phyloP scores from a whole-genome alignment of 495 filamentous ascomycete genomes.

The Podospora bellae-mahoneyi region DNA sequence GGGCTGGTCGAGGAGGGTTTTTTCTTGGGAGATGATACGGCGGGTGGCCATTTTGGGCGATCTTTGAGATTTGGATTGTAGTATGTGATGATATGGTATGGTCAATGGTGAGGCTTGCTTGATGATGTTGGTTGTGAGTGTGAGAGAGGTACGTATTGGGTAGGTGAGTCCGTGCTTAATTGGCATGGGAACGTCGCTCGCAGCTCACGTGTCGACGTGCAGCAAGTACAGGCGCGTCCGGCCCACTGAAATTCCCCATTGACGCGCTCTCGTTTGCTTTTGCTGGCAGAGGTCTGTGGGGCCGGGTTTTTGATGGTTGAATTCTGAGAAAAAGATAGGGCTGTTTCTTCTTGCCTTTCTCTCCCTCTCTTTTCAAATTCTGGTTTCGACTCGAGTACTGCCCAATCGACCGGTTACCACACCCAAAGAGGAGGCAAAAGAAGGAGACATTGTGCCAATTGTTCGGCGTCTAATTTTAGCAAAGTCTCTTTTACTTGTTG shows the following conservation, averaged over 20 bases:
- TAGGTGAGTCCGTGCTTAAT: neutral
- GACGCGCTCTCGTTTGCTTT: constrained; percentile 19
- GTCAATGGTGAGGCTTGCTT: neutral
- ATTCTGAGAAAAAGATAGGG: neutral
- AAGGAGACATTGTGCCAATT: neutral
- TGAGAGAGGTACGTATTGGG: no score
- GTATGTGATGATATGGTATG: neutral
- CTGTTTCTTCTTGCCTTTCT: neutral
- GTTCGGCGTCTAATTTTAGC: neutral
- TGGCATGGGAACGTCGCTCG: neutral
- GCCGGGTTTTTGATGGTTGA: neutral
- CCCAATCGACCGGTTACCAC: neutral
- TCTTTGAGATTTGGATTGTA: constrained; percentile 9
- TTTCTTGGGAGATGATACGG: constrained; percentile 54
- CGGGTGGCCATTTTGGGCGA: constrained; percentile 56
- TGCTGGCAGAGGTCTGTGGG: constrained; percentile 4
- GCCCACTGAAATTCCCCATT: constrained; percentile 16
- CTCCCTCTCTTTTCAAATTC: neutral
- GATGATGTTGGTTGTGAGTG: neutral
- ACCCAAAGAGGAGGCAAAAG: neutral
- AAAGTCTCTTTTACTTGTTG: neutral
- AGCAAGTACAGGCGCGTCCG: constrained; percentile 19
- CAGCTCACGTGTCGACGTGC: constrained; percentile 26
- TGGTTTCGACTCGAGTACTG: neutral
- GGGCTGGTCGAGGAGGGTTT: constrained; percentile 52